Evolutionary conservation across 106 monocot species (phyloP), one percentile per base, ranked within the genome.

Genomic region (Dendrobium nobile): DNA sequence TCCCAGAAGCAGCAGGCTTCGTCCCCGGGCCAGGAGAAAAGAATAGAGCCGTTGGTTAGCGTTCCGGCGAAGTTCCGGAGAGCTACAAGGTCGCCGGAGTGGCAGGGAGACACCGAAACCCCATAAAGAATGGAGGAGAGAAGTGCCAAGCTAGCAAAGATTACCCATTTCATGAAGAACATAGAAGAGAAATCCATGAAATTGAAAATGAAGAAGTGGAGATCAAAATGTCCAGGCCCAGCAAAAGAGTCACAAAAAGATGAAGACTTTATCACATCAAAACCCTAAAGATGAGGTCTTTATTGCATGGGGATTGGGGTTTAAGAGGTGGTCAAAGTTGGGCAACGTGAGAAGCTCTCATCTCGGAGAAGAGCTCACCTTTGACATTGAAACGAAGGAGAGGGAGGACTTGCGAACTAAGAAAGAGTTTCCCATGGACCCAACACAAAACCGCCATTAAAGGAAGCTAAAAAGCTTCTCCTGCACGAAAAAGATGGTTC

Each of bases 1-100:
- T 48, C 77, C 93, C 93, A 90, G 26, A 22, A 26, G 82, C 93
- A 93, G 82, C 93, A 91, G 27, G 76, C 37, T 26, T 72, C 20
- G 41, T 84, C 28, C 13, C 41, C 15, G n/a, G 73, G 18, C 7
- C 86, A 88, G 40, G 72, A 27, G 48, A 88, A 73, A 11, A 81
- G 58, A 7, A 78, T 41, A 77, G 78, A 67, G 84, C 86, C 86
- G 47, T 22, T 76, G 42, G 75, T 76, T 58, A 92, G 89, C 70
- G 79, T 83, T 22, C 68, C 75, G 26, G 86, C 84, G 81, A 92
- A 92, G 5, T 81, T 73, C 16, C 44, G 31, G 24, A 92, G 91
- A 26, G 89, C 87, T 20, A 43, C 65, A 15, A 85, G 81, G 82
- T 89, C 89, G 37, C n/a, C 70, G 47, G 84, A 79, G 78, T 89